These are phyloP conservation scores for Hypoxylon sp. DNA, from an alignment of 2,329 filamentous ascomycete species.

Conservation along the genomic window DNA sequence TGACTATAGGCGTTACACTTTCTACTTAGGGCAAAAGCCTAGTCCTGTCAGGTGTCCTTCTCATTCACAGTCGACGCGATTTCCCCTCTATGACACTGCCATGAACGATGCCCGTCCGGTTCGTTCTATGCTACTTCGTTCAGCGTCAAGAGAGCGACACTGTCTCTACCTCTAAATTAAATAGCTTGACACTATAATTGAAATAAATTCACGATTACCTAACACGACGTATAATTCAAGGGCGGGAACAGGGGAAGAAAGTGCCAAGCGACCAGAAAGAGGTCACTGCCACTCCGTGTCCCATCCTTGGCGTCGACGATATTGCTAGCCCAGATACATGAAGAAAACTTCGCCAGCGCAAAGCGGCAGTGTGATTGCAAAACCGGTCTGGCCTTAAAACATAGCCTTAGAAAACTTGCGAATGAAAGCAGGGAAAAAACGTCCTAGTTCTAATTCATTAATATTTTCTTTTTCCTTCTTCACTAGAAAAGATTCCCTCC, in stretches of 20 bases:
- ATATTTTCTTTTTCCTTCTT: background rate
- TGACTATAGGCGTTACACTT: background rate
- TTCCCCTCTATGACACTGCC: too few relatives aligned
- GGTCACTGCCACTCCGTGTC: background rate
- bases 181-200: background rate
- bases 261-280: background rate
- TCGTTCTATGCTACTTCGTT: background rate
- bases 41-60: too few relatives aligned
- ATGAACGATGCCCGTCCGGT: background rate
- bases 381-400: background rate
- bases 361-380: background rate
- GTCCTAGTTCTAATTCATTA: background rate
- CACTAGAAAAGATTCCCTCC: slow-evolving; percentile 3
- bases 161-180: background rate
- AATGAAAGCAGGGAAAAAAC: background rate
- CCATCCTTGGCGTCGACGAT: background rate
- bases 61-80: too few relatives aligned
- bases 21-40: too few relatives aligned
- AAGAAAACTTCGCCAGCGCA: background rate
- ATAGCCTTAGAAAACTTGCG: slow-evolving; percentile 1
- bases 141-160: background rate
- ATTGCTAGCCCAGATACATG: background rate
- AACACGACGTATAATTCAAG: background rate
- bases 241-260: background rate
- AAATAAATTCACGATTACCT: background rate